These are phyloP conservation scores for Populus nigra DNA, from an alignment of 345 rosid genomes.

Conservation along the genomic window DNA sequence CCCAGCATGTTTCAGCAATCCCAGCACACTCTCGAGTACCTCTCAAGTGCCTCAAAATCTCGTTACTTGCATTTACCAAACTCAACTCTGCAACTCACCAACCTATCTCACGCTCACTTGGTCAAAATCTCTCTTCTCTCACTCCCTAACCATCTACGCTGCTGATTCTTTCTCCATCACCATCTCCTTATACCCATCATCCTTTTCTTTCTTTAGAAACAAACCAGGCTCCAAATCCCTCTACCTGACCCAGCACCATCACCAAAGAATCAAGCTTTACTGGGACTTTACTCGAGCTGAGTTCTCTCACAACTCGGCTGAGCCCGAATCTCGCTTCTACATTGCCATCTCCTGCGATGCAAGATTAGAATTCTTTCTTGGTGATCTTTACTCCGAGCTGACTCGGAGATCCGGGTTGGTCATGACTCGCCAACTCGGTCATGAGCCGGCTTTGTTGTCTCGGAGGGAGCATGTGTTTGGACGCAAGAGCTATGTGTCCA, in stretches of 20 bases:
- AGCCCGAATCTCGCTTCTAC: constrained; percentile 48
- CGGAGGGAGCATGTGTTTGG: constrained; percentile 58
- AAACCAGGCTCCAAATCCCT: constrained; percentile 53
- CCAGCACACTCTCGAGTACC: constrained; percentile 30
- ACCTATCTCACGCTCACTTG: constrained; percentile 46
- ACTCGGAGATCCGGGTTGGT: constrained; percentile 34
- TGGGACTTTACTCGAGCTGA: constrained; percentile 55
- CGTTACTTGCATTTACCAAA: constrained; percentile 45
- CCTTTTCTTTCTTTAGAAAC: constrained; percentile 49
- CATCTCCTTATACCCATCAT: constrained; percentile 39
- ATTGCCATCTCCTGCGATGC: constrained; percentile 44
- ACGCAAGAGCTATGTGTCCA: constrained; percentile 30
- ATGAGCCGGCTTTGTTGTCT: constrained; percentile 35
- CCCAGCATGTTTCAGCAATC: constrained; percentile 49
- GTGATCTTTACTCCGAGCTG: constrained; percentile 40
- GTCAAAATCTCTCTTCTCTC: constrained; percentile 48
- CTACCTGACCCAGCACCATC: constrained; percentile 35
- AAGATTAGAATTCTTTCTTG: constrained; percentile 44
- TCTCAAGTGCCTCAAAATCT: constrained; percentile 47
- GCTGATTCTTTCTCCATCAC: constrained; percentile 48
- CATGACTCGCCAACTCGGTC: constrained; percentile 14
- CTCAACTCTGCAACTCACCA: constrained; percentile 41
- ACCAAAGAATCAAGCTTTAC: constrained; percentile 46
- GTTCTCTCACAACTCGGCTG: constrained; percentile 46
- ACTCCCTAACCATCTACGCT: constrained; percentile 46